Evolutionary conservation across 345 rosid genomes (phyloP).

Genomic region (Corchorus olitorius): DNA sequence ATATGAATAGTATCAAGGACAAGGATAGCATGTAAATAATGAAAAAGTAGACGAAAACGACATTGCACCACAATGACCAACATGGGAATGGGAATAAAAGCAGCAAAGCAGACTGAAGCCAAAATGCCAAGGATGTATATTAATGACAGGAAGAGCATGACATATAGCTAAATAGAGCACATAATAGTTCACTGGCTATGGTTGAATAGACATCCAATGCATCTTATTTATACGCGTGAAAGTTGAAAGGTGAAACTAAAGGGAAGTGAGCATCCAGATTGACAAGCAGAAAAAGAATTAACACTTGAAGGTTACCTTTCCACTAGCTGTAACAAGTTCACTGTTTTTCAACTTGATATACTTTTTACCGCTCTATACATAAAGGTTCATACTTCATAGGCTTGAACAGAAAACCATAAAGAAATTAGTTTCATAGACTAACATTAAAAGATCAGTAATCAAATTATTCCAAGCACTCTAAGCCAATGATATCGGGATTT

Average conservation of each 20-base stretch:
- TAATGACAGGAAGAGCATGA: no score
- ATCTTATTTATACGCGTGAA: no score
- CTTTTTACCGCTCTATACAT: constrained; percentile 88
- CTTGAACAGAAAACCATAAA: neutral
- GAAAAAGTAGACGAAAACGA: neutral
- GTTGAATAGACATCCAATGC: no score
- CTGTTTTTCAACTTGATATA: constrained; percentile 92
- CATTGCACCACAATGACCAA: neutral
- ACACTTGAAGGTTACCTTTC: constrained; percentile 63
- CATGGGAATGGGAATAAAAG: neutral
- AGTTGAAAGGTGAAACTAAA: neutral
- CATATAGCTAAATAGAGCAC: no score
- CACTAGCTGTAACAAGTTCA: constrained; percentile 96
- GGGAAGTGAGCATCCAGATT: neutral
- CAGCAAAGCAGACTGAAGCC: neutral
- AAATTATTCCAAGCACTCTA: constrained; percentile 54
- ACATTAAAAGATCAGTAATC: constrained; percentile 7
- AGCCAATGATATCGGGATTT: constrained; percentile 89
- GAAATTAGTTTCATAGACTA: neutral
- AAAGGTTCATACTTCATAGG: constrained; percentile 17
- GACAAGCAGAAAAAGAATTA: neutral
- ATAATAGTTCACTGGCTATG: no score
- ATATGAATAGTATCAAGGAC: no score
- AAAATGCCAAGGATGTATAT: neutral
- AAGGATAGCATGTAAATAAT: neutral